phyloP scores from a whole-genome alignment of 257 asterid genomes.

The Solanum pinnatisectum region DNA sequence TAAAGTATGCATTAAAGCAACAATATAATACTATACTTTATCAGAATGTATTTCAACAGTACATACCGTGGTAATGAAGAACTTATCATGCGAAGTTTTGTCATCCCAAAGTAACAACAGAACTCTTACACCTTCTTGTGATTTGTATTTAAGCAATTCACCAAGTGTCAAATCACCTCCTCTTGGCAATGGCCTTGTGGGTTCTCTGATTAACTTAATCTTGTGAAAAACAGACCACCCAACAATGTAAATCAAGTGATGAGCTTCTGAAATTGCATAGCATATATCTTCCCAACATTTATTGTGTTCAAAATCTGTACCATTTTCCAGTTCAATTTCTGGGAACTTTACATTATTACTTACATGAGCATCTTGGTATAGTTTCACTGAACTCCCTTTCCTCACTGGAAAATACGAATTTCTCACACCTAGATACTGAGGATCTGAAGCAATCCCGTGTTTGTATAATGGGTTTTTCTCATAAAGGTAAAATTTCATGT shows the following conservation, averaged over 20 bases:
- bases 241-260: conserved; percentile 70
- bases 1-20: background rate
- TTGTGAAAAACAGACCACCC: conserved; percentile 91
- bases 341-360: conserved; percentile 37
- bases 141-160: conserved; percentile 78
- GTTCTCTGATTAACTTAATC: conserved; percentile 71
- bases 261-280: conserved; percentile 79
- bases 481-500: conserved; percentile 39
- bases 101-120: conserved; percentile 87
- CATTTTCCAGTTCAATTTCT: conserved; percentile 43
- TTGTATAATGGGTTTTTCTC: conserved; percentile 41
- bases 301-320: conserved; percentile 31
- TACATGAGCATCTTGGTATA: conserved; percentile 84
- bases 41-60: background rate
- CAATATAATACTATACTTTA: background rate
- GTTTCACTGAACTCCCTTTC: conserved; percentile 56
- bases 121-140: conserved; percentile 92
- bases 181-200: conserved; percentile 62
- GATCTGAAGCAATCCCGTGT: conserved; percentile 72
- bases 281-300: conserved; percentile 91
- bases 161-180: conserved; percentile 88
- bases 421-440: conserved; percentile 40
- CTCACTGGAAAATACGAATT: conserved; percentile 68
- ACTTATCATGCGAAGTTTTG: conserved; percentile 70
- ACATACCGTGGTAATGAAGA: conserved; percentile 62